Percentiles rank a stretch among this genome's conserved stretches.
These are phyloP conservation scores for Cyberlindnera xishuangbannaensis DNA, from an alignment of 805 yeast species.

Conservation along the genomic window DNA sequence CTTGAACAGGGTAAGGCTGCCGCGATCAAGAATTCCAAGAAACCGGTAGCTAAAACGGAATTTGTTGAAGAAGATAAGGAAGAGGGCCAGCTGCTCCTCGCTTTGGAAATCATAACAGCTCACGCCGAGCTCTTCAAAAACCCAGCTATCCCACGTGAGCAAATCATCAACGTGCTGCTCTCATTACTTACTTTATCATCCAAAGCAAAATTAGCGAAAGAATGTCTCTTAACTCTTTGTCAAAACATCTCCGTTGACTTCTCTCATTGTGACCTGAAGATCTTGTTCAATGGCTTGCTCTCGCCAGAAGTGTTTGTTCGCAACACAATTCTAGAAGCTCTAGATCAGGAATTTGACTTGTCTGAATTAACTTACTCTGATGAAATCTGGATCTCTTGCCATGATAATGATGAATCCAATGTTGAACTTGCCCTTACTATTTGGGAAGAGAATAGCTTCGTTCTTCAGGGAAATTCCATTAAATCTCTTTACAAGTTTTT, in stretches of 20 bases:
- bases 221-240: constrained; percentile 70
- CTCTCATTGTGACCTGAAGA: constrained; percentile 46
- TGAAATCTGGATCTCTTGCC: constrained; percentile 74
- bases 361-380: constrained; percentile 43
- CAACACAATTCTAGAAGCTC: constrained; percentile 69
- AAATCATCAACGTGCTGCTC: constrained; percentile 56
- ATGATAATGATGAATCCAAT: constrained; percentile 62
- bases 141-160: constrained; percentile 60
- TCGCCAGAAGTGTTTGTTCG: constrained; percentile 69
- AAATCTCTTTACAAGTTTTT: constrained; percentile 43
- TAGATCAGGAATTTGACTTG: constrained; percentile 73
- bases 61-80: constrained; percentile 79
- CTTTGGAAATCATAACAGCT: constrained; percentile 65
- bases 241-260: constrained; percentile 68
- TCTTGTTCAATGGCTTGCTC: constrained; percentile 52
- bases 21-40: constrained; percentile 47
- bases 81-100: constrained; percentile 77
- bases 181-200: constrained; percentile 67
- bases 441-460: constrained; percentile 73
- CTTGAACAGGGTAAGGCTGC: constrained; percentile 58
- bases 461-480: constrained; percentile 41
- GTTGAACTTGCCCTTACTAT: constrained; percentile 69
- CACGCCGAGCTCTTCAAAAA: constrained; percentile 68
- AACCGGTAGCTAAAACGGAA: constrained; percentile 52
- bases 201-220: constrained; percentile 77